phyloP scores from a whole-genome alignment of 345 rosid species.

The Rhodamnia rubescens region DNA sequence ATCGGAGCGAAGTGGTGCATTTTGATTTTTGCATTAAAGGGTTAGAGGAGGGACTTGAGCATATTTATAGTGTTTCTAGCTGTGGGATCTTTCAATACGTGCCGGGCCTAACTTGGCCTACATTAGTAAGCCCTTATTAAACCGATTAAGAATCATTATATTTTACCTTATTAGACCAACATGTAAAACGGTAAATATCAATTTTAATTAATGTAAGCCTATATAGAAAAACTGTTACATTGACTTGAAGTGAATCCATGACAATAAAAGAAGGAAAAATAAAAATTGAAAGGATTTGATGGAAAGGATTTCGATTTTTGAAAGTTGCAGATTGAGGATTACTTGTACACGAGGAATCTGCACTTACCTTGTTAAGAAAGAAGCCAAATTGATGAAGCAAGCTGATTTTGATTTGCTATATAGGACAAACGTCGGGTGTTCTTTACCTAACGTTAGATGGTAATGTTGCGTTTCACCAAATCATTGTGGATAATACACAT shows the following conservation, averaged over 20 bases:
- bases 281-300: neutral
- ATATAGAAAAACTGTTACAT: too few species aligned
- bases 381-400: neutral
- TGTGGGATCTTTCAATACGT: too few species aligned
- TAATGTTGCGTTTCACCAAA: neutral
- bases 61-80: too few species aligned
- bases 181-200: too few species aligned
- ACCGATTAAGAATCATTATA: too few species aligned
- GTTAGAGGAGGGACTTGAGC: too few species aligned
- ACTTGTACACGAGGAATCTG: neutral
- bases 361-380: neutral
- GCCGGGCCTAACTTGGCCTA: too few species aligned
- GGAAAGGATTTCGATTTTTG: neutral
- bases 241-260: neutral
- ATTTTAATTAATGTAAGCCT: too few species aligned
- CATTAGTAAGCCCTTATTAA: too few species aligned
- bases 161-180: too few species aligned
- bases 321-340: neutral
- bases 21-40: too few species aligned
- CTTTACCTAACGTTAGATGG: neutral
- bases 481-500: neutral
- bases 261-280: neutral
- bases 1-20: too few species aligned
- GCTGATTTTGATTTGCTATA: neutral
- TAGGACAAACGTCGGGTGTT: neutral